Evolutionary conservation across 2,329 filamentous ascomycete species (phyloP), one percentile per base, ranked within the genome.

Genomic region (Colletotrichum tropicale): DNA sequence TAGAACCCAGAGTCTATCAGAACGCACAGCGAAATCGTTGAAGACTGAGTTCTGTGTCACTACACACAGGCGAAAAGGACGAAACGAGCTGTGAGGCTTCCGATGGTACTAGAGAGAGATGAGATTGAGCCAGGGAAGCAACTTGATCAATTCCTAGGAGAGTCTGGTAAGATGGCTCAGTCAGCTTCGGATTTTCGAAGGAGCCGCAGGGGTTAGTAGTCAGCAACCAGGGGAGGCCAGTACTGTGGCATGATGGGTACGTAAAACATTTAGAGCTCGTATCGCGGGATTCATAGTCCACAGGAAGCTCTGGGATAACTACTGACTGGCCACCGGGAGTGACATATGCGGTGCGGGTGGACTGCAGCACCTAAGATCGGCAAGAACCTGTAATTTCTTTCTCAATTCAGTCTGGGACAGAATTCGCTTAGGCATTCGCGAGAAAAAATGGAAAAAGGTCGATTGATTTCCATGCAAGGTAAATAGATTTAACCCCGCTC

Each of bases 201-300:
- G 12, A 26, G 52, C 21, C 8, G 52, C 12, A 26, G 1, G 21
- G 21, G 0, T 21, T 5, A 26, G 21, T 10, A 6, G 15, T 10
- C 48, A 1, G 2, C 24, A n/a, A n/a, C 10, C n/a, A 2, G 15
- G 0, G 2, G 48, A 55, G 9, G 6, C n/a, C 5, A 24, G 2
- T 4, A 15, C 48, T 21, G 24, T 24, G 48, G 2, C 1, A 24
- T 13, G 10, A 55, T 13, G 24, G n/a, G 10, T 8, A 24, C 1
- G 48, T 24, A 15, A 15, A 12, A 24, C 18, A n/a, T 24, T 55
- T 24, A 10, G n/a, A 55, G 7, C n/a, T 55, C 7, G 5, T 15
- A 24, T 55, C 24, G n/a, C n/a, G n/a, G n/a, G n/a, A n/a, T n/a
- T n/a, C n/a, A n/a, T n/a, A n/a, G n/a, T n/a, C n/a, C n/a, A n/a